Conservation (phyloP, 108 stramenopile species). For the Bacterosira constricta region DNA sequence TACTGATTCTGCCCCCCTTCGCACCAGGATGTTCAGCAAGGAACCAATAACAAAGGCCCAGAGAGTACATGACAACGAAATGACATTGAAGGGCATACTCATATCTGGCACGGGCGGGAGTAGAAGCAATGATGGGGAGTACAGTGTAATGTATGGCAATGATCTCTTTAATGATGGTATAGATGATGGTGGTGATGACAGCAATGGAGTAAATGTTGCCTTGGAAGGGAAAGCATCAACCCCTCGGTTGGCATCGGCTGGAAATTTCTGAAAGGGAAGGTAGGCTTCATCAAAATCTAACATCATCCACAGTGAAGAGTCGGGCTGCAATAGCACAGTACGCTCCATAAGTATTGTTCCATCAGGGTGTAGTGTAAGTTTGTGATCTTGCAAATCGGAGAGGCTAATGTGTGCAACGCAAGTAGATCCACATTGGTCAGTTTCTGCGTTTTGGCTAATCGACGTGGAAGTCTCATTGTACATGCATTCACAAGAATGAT, state of each 20-base stretch:
- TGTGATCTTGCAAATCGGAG: constrained; percentile 28
- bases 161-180: too few relatives aligned
- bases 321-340: constrained; percentile 21
- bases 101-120: constrained; percentile 90
- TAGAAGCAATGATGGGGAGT: constrained; percentile 66
- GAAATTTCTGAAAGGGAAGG: constrained; percentile 75
- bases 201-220: constrained; percentile 45
- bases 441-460: constrained; percentile 1
- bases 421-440: constrained; percentile 3
- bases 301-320: constrained; percentile 56
- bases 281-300: constrained; percentile 74
- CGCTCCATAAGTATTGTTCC: constrained; percentile 35
- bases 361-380: constrained; percentile 31
- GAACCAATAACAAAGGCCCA: constrained; percentile 90
- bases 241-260: constrained; percentile 86
- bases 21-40: constrained; percentile 74
- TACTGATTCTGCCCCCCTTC: constrained; percentile 66
- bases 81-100: constrained; percentile 97
- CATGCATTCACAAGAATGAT: background rate
- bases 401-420: constrained; percentile 5
- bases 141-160: constrained; percentile 38
- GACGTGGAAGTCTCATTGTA: too few relatives aligned
- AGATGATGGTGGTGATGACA: background rate
- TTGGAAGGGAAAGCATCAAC: constrained; percentile 67
- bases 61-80: constrained; percentile 83